These are phyloP conservation scores for Exophiala viscosa DNA, from an alignment of 2,329 filamentous ascomycete genomes.

Conservation along the genomic window DNA sequence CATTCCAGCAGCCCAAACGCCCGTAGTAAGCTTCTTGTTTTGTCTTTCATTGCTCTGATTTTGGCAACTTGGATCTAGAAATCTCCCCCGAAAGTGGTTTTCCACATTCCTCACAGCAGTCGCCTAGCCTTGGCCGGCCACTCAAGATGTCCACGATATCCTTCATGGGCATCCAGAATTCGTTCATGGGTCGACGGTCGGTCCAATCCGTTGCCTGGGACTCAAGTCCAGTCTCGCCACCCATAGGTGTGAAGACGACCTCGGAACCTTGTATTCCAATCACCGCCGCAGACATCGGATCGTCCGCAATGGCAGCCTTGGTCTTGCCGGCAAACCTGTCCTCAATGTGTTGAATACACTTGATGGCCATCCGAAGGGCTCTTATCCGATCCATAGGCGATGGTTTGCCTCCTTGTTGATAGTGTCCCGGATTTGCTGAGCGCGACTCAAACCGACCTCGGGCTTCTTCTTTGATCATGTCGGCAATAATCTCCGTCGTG, in stretches of 20 bases:
- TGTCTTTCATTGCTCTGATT: too few species aligned
- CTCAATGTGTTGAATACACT: slow-evolving; percentile 90
- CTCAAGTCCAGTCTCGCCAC: slow-evolving; percentile 62
- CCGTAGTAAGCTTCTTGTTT: too few species aligned
- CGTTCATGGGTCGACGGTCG: slow-evolving; percentile 75
- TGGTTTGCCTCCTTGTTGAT: slow-evolving; percentile 89
- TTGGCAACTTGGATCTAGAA: neutral
- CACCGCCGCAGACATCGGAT: slow-evolving; percentile 70
- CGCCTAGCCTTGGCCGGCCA: slow-evolving; percentile 55
- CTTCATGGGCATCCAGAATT: slow-evolving; percentile 81
- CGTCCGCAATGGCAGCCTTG: slow-evolving; percentile 65
- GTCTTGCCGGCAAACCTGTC: slow-evolving; percentile 61
- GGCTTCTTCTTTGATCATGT: slow-evolving; percentile 92
- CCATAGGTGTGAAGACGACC: slow-evolving; percentile 82
- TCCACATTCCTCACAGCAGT: slow-evolving; percentile 26
- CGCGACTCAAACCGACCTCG: slow-evolving; percentile 88
- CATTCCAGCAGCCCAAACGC: too few species aligned
- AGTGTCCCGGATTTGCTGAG: slow-evolving; percentile 87
- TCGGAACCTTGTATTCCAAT: slow-evolving; percentile 90
- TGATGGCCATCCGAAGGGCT: slow-evolving; percentile 86
- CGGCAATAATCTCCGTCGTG: slow-evolving; percentile 85
- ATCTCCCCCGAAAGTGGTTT: slow-evolving; percentile 18
- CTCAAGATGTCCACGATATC: slow-evolving; percentile 79
- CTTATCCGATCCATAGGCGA: slow-evolving; percentile 95
- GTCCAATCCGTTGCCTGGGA: slow-evolving; percentile 87